Evolutionary conservation across 2,329 filamentous ascomycete genomes (phyloP).

Genomic region (Fusarium liriodendri): DNA sequence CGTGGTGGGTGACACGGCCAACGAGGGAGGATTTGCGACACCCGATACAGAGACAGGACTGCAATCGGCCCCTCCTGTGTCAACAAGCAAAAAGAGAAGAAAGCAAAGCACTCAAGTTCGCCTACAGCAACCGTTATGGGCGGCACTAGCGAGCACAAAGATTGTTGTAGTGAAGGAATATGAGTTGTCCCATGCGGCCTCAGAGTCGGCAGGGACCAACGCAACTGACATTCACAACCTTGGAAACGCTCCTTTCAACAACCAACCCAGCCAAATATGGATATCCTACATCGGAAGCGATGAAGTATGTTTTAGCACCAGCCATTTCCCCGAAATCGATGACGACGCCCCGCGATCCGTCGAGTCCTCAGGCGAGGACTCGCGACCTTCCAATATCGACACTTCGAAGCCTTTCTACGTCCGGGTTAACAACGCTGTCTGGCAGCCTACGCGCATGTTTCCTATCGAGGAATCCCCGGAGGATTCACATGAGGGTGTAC

Average conservation of each 20-base stretch:
- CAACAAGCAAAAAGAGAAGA: conserved; percentile 81
- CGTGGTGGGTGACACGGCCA: conserved; percentile 45
- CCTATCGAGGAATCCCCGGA: conserved; percentile 53
- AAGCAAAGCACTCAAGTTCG: conserved; percentile 93
- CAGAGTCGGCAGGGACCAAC: conserved; percentile 79
- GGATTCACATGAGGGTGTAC: conserved; percentile 55
- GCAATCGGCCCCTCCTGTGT: conserved; percentile 55
- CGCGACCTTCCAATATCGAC: conserved; percentile 66
- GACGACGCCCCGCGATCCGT: conserved; percentile 45
- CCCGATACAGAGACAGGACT: conserved; percentile 61
- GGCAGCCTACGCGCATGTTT: conserved; percentile 81
- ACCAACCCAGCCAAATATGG: conserved; percentile 79
- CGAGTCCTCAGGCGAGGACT: conserved; percentile 45
- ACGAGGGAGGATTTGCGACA: conserved; percentile 59
- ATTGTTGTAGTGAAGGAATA: conserved; percentile 95
- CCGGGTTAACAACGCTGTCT: conserved; percentile 80
- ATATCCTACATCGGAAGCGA: conserved; percentile 83
- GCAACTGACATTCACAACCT: conserved; percentile 82
- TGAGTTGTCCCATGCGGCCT: conserved; percentile 81
- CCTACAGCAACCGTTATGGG: conserved; percentile 93
- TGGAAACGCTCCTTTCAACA: conserved; percentile 79
- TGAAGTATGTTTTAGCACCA: conserved; percentile 81
- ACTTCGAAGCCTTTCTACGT: conserved; percentile 82
- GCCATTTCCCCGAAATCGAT: conserved; percentile 66
- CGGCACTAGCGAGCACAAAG: conserved; percentile 93